phyloP scores from a whole-genome alignment of 345 rosid species.

The Aquilaria yunnanensis region DNA sequence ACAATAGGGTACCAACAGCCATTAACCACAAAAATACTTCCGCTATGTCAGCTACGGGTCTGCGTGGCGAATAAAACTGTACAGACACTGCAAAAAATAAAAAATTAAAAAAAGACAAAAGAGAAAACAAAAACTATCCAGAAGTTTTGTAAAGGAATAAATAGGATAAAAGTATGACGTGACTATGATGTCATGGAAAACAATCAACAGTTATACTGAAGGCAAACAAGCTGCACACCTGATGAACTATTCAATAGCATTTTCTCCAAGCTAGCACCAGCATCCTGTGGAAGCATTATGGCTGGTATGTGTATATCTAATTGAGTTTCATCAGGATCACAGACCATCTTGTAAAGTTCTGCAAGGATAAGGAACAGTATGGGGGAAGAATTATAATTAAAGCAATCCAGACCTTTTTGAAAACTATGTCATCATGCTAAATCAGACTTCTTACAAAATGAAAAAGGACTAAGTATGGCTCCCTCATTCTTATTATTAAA shows the following conservation, averaged over 20 bases:
- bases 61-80: constrained; percentile 85
- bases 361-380: constrained; percentile 12
- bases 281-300: constrained; percentile 95
- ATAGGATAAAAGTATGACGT: not conserved
- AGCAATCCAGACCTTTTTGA: constrained; percentile 4
- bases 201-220: not conserved
- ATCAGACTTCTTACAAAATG: not conserved
- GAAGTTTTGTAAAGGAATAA: constrained; percentile 1
- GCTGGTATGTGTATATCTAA: constrained; percentile 85
- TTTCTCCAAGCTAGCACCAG: constrained; percentile 71
- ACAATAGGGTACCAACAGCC: constrained; percentile 90
- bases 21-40: constrained; percentile 99
- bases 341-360: constrained; percentile 99
- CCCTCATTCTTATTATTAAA: no score
- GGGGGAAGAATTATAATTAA: not conserved
- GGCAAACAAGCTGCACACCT: constrained; percentile 29
- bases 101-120: not conserved
- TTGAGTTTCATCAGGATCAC: constrained; percentile 95
- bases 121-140: not conserved
- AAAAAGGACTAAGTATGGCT: not conserved
- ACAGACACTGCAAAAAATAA: constrained; percentile 58
- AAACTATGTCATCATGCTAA: not conserved
- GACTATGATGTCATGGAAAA: constrained; percentile 2
- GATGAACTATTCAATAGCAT: constrained; percentile 55
- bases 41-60: constrained; percentile 90